Base-by-base conservation (phyloP, 2,329 filamentous ascomycete species). In the Lachnellula cervina region DNA sequence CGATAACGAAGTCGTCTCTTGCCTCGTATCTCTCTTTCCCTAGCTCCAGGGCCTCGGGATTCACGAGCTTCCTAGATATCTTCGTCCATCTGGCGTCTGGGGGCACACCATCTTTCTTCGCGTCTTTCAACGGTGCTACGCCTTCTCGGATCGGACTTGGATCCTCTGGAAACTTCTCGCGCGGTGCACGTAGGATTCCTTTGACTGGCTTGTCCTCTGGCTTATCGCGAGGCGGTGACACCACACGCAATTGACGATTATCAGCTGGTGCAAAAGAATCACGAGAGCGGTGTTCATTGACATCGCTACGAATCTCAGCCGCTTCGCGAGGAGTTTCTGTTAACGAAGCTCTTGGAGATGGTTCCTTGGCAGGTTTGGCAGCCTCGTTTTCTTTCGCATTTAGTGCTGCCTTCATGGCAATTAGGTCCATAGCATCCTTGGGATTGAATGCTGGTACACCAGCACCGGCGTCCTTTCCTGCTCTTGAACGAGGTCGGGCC, bases 1-100 rank as follows among this genome's bases (percentile, higher is more conserved):
- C 91, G 70, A 97, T 96, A 57, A 97, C 91, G 71, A 91, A 95
- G 67, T 96, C 91, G 57, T 91, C 83, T n/a, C 91, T 83, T 65
- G 95, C 89, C 72, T 97, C 93, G 63, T 88, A 97, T 32, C 93
- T 81, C 74, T 97, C 92, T 65, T 94, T 89, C n/a, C 89, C 88
- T 59, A 89, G 81, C 56, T 89, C 88, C 47, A 97, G 75, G 0
- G 92, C 91, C 64, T 93, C 88, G 0, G 92, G 91, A 64, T 95
- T 97, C 65, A 97, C 92, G 54, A 96, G 80, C 62, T 87, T 85
- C 55, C 92, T 84, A 69, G 88, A 89, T 68, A 97, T 92, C 75
- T 94, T 96, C 47, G 92, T 97, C 92, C 92, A 97, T 53, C 90
- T 83, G 35, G 92, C 92, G 55, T 88, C 89, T 0, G 85, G 74